Base-by-base conservation (phyloP, 495 filamentous ascomycete genomes). In the Penicillium canescens region DNA sequence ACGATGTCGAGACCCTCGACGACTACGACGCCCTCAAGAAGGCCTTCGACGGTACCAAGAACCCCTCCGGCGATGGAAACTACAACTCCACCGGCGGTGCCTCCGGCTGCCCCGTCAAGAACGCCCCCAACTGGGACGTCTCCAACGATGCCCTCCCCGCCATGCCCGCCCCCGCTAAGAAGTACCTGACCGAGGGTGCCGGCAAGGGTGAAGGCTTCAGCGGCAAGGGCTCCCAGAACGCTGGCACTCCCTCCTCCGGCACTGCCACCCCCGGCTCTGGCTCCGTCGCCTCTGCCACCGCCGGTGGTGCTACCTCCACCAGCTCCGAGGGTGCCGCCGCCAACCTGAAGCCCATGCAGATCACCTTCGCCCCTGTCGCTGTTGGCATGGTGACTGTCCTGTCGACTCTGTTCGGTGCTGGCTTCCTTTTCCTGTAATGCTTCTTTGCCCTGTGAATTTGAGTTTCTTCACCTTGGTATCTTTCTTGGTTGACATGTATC, bases 51-150 rank as follows among this genome's bases (percentile, higher is more conserved):
- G 78, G 78, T 24, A 86, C 86, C 60, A 61, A 78, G 36, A 77
- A 82, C 66, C 92, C 92, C 34, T 64, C 66, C 14, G 93, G 89
- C 46, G 76, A 90, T 60, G 93, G 92, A 60, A 86, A 88, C 43
- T 91, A 87, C 77, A 87, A 89, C 66, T 66, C 78, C 46, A 85
- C 77, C 42, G 86, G 89, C 35, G 71, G 78, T 31, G 69, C 88
- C 18, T 82, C 74, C 58, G 62, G 75, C 9, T 98, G 94, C 77
- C 94, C 93, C 0, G 69, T 74, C 16, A 70, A 82, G 60, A 83
- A 85, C 57, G 52, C 66, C 36, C 67, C 72, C 37, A 83, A 81
- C 60, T 97, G 92, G 91, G 78, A 92, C 37, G 88, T 96, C 36
- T 78, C 76, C 55, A 66, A 68, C 14, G 76, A 86, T 50, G 63